Conservation (phyloP, 2,329 filamentous ascomycete species). For the Pezicula radicicola region DNA sequence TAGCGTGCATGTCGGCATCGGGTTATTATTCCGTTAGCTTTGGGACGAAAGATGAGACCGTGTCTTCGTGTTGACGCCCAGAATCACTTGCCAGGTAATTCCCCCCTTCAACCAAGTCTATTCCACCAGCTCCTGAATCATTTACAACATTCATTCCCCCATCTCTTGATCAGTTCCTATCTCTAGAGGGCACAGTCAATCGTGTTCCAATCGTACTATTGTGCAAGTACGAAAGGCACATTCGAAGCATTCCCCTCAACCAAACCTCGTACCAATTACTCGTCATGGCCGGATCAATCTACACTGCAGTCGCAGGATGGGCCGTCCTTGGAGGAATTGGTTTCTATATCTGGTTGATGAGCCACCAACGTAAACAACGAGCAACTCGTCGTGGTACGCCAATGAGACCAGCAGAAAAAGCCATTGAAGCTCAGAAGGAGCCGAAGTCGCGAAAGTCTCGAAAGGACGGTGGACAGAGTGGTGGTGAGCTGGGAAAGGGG, state of each 20-base stretch:
- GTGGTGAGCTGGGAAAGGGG: conserved; percentile 12
- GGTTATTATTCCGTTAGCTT: not conserved
- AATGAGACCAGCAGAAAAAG: conserved; percentile 14
- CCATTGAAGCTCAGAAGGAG: conserved; percentile 20
- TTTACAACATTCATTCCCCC: not conserved
- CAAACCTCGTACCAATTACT: no score
- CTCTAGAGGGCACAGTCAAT: no score
- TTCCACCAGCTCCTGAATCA: not conserved
- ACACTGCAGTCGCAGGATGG: conserved; percentile 5
- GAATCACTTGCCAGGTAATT: not conserved
- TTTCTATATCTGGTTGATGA: conserved; percentile 20
- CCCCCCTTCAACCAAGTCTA: not conserved
- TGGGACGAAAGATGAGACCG: not conserved
- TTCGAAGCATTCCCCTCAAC: no score
- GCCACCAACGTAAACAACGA: conserved; percentile 8
- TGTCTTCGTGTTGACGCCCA: not conserved
- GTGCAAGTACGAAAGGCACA: no score
- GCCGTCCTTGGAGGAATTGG: conserved; percentile 26
- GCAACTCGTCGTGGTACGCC: conserved; percentile 12
- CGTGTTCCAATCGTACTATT: no score
- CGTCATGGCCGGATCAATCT: no score
- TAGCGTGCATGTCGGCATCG: no score
- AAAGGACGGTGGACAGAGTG: conserved; percentile 19
- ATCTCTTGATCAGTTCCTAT: no score
- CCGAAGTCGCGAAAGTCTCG: conserved; percentile 21